phyloP scores from a whole-genome alignment of 2,329 filamentous ascomycete species.

The Aspergillus sp. region DNA sequence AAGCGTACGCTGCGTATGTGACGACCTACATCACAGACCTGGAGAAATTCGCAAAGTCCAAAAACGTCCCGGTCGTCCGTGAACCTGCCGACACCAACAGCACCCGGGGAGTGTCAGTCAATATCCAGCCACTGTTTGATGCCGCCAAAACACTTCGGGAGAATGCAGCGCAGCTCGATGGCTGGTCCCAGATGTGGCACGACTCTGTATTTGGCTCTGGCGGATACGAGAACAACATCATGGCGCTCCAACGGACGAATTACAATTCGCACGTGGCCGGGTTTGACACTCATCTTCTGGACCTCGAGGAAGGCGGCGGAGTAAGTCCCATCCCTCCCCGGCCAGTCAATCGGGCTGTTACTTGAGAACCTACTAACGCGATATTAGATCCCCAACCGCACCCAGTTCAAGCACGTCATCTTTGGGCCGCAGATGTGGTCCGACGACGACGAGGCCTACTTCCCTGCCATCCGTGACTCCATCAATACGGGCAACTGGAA shows the following conservation, averaged over 20 bases:
- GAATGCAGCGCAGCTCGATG: conserved; percentile 56
- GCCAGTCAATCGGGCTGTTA: background rate
- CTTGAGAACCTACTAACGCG: background rate
- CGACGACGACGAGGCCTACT: conserved; percentile 56
- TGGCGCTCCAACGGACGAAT: conserved; percentile 58
- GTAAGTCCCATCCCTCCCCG: conserved; percentile 46
- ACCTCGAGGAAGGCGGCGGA: conserved; percentile 61
- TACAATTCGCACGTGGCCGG: conserved; percentile 71
- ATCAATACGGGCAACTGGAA: conserved; percentile 63
- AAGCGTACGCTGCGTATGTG: conserved; percentile 60
- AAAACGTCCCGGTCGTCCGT: conserved; percentile 33
- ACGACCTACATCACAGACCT: conserved; percentile 58
- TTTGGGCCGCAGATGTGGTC: conserved; percentile 77
- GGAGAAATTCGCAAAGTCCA: conserved; percentile 53
- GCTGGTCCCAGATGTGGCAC: conserved; percentile 73
- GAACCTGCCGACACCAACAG: conserved; percentile 2
- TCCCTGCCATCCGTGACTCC: conserved; percentile 78
- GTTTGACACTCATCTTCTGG: conserved; percentile 77
- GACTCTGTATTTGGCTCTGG: conserved; percentile 58
- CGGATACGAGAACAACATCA: conserved; percentile 63
- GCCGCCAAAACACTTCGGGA: conserved; percentile 53
- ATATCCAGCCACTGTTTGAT: conserved; percentile 51
- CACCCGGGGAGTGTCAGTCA: conserved; percentile 29
- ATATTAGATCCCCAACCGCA: conserved; percentile 65
- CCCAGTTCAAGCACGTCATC: conserved; percentile 88